Percentiles rank a stretch among this genome's conserved stretches.
Evolutionary conservation across 176 grass and related monocot genomes (phyloP).

Genomic region (Bonia amplexicaulis): DNA sequence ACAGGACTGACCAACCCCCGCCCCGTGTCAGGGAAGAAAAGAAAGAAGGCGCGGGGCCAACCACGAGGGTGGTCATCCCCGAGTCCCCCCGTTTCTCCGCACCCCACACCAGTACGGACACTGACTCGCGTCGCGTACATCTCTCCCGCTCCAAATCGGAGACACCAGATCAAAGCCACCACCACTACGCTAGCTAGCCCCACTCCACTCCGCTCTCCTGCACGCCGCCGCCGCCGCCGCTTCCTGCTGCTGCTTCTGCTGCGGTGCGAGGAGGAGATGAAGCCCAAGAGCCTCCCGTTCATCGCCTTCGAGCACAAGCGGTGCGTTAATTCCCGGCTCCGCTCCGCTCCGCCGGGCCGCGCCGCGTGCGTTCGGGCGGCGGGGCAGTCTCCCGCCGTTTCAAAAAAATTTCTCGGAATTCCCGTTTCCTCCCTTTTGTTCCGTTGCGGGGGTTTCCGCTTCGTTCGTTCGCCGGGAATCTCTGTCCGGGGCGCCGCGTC

Average conservation of each 20-base stretch:
- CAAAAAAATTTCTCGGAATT: not conserved
- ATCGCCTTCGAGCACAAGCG: slow-evolving; percentile 91
- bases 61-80: slow-evolving; percentile 41
- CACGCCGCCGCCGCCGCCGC: not conserved
- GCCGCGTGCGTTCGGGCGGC: not conserved
- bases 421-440: not conserved
- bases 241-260: not conserved
- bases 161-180: slow-evolving; percentile 24
- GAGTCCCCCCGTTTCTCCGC: slow-evolving; percentile 14
- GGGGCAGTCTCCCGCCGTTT: not conserved
- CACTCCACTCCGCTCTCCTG: not conserved
- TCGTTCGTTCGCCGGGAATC: slow-evolving; percentile 31
- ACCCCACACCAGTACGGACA: not conserved
- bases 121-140: not conserved
- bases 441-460: not conserved
- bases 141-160: not conserved
- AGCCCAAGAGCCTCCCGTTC: slow-evolving; percentile 79
- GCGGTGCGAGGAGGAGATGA: slow-evolving; percentile 37
- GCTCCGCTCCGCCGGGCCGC: not conserved
- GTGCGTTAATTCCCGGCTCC: slow-evolving; percentile 23
- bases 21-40: slow-evolving; percentile 12
- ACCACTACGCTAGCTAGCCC: not conserved
- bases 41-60: slow-evolving; percentile 14
- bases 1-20: not conserved
- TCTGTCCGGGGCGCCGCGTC: slow-evolving; percentile 12